Percentiles rank a stretch among this genome's conserved stretches.
phyloP scores from a whole-genome alignment of 2,329 filamentous ascomycete species.

The Colletotrichum sp. region DNA sequence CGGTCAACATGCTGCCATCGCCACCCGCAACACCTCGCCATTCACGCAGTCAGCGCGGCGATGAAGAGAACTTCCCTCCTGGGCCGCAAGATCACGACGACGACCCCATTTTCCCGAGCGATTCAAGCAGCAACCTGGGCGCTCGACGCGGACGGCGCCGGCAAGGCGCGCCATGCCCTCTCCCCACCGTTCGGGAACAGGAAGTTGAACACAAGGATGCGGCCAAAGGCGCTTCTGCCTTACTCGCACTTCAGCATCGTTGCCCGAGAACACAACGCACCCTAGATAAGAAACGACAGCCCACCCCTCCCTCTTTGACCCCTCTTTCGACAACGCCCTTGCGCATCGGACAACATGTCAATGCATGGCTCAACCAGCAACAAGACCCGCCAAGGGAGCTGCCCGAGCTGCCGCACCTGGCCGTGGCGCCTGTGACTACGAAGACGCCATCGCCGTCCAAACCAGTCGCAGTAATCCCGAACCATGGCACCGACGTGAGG shows the following conservation, averaged over 20 bases:
- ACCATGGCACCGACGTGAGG: not conserved
- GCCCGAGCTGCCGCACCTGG: not conserved
- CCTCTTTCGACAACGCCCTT: not conserved
- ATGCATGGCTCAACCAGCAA: not conserved
- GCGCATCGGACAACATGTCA: not conserved
- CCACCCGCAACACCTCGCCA: not conserved
- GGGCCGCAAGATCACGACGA: not conserved
- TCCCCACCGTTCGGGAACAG: not conserved
- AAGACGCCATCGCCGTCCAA: not conserved
- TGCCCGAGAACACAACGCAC: not conserved
- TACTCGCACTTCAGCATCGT: not conserved
- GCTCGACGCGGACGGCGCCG: not conserved
- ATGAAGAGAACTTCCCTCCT: not conserved
- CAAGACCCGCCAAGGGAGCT: not conserved
- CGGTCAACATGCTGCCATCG: not conserved
- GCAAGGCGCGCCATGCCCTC: not conserved
- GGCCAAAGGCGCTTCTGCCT: not conserved
- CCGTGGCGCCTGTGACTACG: not conserved
- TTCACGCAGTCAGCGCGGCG: not conserved
- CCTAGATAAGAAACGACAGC: not conserved
- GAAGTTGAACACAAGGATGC: not conserved
- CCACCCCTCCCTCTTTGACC: not conserved
- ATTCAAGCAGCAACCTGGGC: not conserved
- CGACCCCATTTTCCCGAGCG: not conserved
- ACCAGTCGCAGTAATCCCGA: not conserved